Evolutionary conservation across 192 early-diverging fungal genomes (phyloP).

Genomic region (Phycomyces nitens): DNA sequence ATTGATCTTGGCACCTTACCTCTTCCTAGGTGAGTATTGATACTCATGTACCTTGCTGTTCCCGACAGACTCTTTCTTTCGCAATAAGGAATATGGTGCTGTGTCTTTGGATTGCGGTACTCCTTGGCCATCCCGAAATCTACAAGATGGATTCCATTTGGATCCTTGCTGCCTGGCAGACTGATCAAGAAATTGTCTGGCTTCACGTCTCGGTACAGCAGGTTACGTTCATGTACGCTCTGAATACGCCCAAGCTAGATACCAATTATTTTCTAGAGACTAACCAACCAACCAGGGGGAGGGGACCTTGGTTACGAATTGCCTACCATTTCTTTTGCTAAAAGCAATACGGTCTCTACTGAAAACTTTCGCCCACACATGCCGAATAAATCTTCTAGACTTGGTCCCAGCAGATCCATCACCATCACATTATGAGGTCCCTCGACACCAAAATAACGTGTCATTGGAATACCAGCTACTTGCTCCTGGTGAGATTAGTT

Average conservation of each 20-base stretch:
- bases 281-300: too few species aligned
- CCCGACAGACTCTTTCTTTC: slow-evolving; percentile 57
- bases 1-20: slow-evolving; percentile 40
- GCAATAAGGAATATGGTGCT: slow-evolving; percentile 68
- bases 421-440: slow-evolving; percentile 44
- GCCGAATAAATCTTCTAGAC: slow-evolving; percentile 40
- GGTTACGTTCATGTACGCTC: slow-evolving; percentile 86
- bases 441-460: slow-evolving; percentile 80
- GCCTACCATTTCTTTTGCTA: slow-evolving; percentile 50
- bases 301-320: not conserved
- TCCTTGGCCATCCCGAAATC: slow-evolving; percentile 80
- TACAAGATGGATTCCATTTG: slow-evolving; percentile 60
- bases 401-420: slow-evolving; percentile 52
- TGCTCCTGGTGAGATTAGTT: slow-evolving; percentile 2
- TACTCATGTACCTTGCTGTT: slow-evolving; percentile 81
- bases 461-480: slow-evolving; percentile 80
- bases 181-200: slow-evolving; percentile 98
- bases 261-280: too few species aligned
- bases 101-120: slow-evolving; percentile 72
- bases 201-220: slow-evolving; percentile 98
- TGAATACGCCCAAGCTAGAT: slow-evolving; percentile 71
- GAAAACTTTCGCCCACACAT: slow-evolving; percentile 42
- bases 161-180: slow-evolving; percentile 53
- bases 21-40: slow-evolving; percentile 81
- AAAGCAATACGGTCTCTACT: slow-evolving; percentile 37